Conservation (phyloP, 139 green algal genomes). For the Micromonas pusilla region DNA sequence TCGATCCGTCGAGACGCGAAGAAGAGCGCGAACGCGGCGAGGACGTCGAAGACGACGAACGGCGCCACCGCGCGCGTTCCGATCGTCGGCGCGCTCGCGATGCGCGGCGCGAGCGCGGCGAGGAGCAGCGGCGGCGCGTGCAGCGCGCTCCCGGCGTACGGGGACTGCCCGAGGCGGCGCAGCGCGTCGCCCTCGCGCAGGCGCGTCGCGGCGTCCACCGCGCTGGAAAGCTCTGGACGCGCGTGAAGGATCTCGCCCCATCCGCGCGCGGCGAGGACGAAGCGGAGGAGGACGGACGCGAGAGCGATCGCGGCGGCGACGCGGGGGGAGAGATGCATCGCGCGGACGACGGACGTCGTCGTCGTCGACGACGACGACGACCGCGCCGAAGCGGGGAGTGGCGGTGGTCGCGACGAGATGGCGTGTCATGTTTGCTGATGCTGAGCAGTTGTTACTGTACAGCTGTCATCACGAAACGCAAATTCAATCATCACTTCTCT, state of each 20-base stretch:
- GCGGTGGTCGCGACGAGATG: too few relatives aligned
- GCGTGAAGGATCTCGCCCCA: neutral
- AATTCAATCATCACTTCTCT: too few relatives aligned
- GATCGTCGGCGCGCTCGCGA: neutral
- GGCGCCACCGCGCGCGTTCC: neutral
- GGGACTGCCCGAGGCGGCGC: neutral
- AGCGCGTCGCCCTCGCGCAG: slow-evolving; percentile 9
- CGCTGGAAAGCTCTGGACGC: slow-evolving; percentile 45
- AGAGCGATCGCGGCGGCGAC: neutral
- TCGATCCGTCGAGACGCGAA: neutral
- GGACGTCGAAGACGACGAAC: neutral
- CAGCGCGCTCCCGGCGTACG: slow-evolving; percentile 2
- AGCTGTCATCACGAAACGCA: too few relatives aligned
- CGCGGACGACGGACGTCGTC: too few relatives aligned
- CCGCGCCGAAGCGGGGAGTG: too few relatives aligned
- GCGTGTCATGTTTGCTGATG: too few relatives aligned
- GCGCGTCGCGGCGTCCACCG: slow-evolving; percentile 49
- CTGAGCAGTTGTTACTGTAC: too few relatives aligned
- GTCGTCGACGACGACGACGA: too few relatives aligned
- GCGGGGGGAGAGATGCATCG: too few relatives aligned
- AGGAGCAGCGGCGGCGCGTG: neutral
- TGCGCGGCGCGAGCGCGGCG: neutral
- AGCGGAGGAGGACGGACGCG: neutral
- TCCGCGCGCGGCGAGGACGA: neutral
- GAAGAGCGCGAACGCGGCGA: neutral